These are phyloP conservation scores for Saussurea involucrata DNA, from an alignment of 129 eudicot genomes.

Conservation along the genomic window DNA sequence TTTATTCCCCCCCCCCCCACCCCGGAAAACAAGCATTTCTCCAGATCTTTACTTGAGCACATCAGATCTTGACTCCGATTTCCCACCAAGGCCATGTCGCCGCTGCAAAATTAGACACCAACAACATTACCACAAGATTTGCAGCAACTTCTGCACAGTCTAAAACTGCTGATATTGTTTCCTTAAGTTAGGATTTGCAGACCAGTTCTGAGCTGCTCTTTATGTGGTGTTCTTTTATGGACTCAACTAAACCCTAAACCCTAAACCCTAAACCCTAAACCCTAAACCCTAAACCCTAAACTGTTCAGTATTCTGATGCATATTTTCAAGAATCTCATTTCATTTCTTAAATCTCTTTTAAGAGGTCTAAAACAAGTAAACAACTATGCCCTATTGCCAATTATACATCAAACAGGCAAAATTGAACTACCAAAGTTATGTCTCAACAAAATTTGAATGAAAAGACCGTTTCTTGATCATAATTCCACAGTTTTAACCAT, in stretches of 20 bases:
- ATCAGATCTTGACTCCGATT: not conserved
- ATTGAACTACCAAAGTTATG: not conserved
- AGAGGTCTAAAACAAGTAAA: not conserved
- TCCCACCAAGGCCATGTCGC: not conserved
- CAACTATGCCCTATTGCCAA: not conserved
- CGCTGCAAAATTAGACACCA: conserved; percentile 20
- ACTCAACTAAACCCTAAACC: too few relatives aligned
- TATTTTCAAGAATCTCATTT: not conserved
- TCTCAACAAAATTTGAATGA: not conserved
- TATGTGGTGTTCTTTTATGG: not conserved
- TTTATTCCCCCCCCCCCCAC: not conserved
- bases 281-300: too few relatives aligned
- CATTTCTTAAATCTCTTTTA: not conserved
- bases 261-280: too few relatives aligned
- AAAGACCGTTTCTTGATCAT: not conserved
- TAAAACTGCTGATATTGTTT: not conserved
- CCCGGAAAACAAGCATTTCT: conserved; percentile 4
- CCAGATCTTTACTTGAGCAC: not conserved
- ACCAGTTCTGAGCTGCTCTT: too few relatives aligned
- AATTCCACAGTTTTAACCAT: not conserved
- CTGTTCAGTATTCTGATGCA: not conserved
- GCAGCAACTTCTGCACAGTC: not conserved
- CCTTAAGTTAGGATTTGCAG: not conserved
- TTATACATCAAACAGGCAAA: not conserved
- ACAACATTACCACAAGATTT: not conserved